These are phyloP conservation scores for Trypanosoma theileri DNA, from an alignment of 208 protist genomes.

Conservation along the genomic window DNA sequence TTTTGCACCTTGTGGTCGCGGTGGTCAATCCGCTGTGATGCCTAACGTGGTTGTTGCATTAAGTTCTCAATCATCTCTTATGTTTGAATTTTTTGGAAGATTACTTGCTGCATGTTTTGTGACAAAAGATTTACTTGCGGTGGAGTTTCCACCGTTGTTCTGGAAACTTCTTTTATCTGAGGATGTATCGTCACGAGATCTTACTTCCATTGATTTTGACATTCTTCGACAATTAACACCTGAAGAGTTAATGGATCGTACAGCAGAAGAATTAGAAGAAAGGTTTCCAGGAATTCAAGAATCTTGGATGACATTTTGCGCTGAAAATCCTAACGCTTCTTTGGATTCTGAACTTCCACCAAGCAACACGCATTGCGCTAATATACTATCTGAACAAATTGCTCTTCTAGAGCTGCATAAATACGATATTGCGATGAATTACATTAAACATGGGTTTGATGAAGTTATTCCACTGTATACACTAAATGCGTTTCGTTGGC, in stretches of 20 bases:
- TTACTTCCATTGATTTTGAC: slow-evolving; percentile 61
- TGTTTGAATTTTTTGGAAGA: slow-evolving; percentile 93
- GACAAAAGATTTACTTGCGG: slow-evolving; percentile 83
- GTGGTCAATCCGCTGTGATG: slow-evolving; percentile 64
- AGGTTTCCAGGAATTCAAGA: slow-evolving; percentile 69
- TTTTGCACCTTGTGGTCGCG: slow-evolving; percentile 75
- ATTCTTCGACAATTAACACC: slow-evolving; percentile 56
- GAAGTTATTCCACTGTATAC: slow-evolving; percentile 82
- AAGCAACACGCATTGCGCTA: slow-evolving; percentile 37
- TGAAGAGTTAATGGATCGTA: slow-evolving; percentile 61
- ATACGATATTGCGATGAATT: slow-evolving; percentile 63
- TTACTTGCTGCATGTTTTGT: slow-evolving; percentile 93
- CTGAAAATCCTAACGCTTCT: slow-evolving; percentile 42
- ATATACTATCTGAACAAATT: slow-evolving; percentile 65
- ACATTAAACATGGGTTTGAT: slow-evolving; percentile 80
- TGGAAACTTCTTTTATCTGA: slow-evolving; percentile 92
- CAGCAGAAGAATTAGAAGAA: slow-evolving; percentile 79
- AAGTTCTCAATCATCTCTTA: slow-evolving; percentile 71
- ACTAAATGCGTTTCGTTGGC: slow-evolving; percentile 84
- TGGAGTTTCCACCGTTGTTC: slow-evolving; percentile 92
- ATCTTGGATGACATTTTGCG: slow-evolving; percentile 45
- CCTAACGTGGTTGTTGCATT: slow-evolving; percentile 56
- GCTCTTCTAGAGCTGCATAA: slow-evolving; percentile 58
- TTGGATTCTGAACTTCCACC: slow-evolving; percentile 55
- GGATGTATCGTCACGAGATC: slow-evolving; percentile 47